Evolutionary conservation across 306 rosid species (phyloP).

Genomic region (apple (Malus domestica)): DNA sequence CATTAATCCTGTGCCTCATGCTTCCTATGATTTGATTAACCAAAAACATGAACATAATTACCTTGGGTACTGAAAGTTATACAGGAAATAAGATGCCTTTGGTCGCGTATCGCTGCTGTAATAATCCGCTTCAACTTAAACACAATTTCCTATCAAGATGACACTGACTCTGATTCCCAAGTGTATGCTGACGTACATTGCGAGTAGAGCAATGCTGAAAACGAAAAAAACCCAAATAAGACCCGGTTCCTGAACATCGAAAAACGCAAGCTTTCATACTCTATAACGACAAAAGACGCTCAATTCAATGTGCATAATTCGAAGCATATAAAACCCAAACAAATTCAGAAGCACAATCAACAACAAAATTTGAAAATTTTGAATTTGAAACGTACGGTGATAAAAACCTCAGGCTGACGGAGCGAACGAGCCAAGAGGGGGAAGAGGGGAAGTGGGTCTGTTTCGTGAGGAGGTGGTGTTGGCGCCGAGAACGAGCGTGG

Average conservation of each 20-base stretch:
- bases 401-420: slow-evolving; percentile 29
- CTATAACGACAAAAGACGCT: not conserved
- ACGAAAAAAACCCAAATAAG: not conserved
- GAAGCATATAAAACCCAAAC: slow-evolving; percentile 13
- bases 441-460: slow-evolving; percentile 24
- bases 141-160: not conserved
- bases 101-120: no score
- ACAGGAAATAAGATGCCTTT: no score
- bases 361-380: no score
- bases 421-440: slow-evolving; percentile 22
- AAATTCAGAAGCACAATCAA: slow-evolving; percentile 1
- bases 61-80: no score
- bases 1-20: not conserved
- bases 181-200: not conserved
- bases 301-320: not conserved
- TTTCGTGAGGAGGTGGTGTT: slow-evolving; percentile 21
- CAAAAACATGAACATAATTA: no score
- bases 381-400: slow-evolving; percentile 34
- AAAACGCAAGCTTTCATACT: not conserved
- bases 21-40: no score
- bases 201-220: not conserved
- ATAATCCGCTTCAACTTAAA: not conserved
- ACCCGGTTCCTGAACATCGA: not conserved
- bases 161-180: not conserved
- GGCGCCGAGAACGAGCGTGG: slow-evolving; percentile 36